Evolutionary conservation across 371 early-diverging fungal species (phyloP).

Genomic region (Mortierella sp.): DNA sequence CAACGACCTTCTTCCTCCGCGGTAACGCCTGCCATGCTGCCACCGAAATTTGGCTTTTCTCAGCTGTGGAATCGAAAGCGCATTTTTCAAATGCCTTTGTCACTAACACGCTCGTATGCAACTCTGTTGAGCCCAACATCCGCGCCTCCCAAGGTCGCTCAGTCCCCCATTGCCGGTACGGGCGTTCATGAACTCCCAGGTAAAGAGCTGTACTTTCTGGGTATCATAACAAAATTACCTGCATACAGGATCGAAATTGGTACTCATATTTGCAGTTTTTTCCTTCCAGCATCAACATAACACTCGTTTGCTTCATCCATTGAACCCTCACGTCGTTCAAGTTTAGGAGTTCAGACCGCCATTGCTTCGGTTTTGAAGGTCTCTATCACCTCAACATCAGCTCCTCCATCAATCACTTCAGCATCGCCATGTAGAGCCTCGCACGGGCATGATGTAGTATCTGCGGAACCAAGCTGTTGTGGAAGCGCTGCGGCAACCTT

Average conservation of each 20-base stretch:
- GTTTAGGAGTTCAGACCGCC: not conserved
- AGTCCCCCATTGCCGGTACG: too few relatives aligned
- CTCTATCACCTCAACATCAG: not conserved
- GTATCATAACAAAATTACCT: too few relatives aligned
- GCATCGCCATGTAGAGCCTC: not conserved
- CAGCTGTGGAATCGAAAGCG: slow-evolving; percentile 9
- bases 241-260: too few relatives aligned
- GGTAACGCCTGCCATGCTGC: not conserved
- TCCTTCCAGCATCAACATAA: too few relatives aligned
- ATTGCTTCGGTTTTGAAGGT: too few relatives aligned
- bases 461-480: not conserved
- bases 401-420: not conserved
- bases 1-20: not conserved
- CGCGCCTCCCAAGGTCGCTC: not conserved
- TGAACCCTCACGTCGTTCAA: too few relatives aligned
- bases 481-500: too few relatives aligned
- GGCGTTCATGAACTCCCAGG: too few relatives aligned
- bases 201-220: too few relatives aligned
- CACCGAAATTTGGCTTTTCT: slow-evolving; percentile 1
- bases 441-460: too few relatives aligned
- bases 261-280: too few relatives aligned
- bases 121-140: not conserved
- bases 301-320: too few relatives aligned
- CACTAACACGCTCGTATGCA: not conserved
- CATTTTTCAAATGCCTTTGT: not conserved